Evolutionary conservation across 2,329 filamentous ascomycete genomes (phyloP), one percentile per base, ranked within the genome.

Genomic region (Aspergillus spinulosporus): DNA sequence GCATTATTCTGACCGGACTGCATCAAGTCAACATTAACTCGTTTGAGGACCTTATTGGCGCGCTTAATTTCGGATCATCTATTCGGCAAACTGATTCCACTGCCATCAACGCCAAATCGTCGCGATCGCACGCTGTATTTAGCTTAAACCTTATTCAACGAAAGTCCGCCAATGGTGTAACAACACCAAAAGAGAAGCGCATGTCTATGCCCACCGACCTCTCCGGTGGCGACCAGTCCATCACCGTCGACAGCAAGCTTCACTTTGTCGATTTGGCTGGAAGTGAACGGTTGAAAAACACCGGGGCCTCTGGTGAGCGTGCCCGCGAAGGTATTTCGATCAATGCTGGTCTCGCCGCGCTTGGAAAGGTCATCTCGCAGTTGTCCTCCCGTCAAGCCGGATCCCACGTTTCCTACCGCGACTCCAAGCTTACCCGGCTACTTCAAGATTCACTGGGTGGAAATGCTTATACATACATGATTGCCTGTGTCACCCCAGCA

Each of bases 401-500:
- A 47, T 88, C 91, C 3, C 92, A 97, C 75, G 92, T 99, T 56
- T 99, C 94, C 1, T 99, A 99, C 72, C 90, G 94, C 62, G 94
- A 99, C 76, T 97, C 94, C n/a, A 92, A 92, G 72, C 85, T 99
- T 65, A 99, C 94, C 8, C 88, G 94, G 58, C 81, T 99, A 26
- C 84, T 99, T 14, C 94, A 99, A 78, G 94, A 99, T 74, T 99
- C 94, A 0, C 82, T 99, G 4, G 94, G 94, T 56, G 94, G 94
- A 3, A 97, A 96, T 71, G 94, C 94, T 36, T 96, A 97, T 70
- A 99, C 94, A 0, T 99, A 97, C 77, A 97, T 99, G 94, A 94
- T 99, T 76, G 94, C 94, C 6, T 99, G 94, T 75, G 92, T 99
- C 32, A 99, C 93, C 1, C 93, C 92, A 0, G 91, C 93, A 11